phyloP scores from a whole-genome alignment of 1,284 basidiomycete genomes.

The Cystobasidium sp. region DNA sequence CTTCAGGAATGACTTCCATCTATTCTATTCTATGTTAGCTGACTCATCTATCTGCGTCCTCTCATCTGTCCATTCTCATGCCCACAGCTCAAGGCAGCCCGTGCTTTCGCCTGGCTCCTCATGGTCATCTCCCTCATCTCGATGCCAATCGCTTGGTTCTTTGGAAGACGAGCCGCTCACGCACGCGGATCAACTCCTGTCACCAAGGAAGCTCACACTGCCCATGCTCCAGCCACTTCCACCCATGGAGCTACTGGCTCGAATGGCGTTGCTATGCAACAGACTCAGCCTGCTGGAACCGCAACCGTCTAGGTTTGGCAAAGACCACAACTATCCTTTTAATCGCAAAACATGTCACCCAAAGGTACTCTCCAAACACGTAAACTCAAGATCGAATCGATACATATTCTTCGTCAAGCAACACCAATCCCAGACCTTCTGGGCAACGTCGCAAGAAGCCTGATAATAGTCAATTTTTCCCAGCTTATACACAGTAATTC shows the following conservation, averaged over 20 bases:
- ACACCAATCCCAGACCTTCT: too few relatives aligned
- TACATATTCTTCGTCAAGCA: too few relatives aligned
- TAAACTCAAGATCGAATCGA: too few relatives aligned
- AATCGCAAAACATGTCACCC: too few relatives aligned
- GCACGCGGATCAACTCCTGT: background rate
- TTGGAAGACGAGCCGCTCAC: background rate
- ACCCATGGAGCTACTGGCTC: background rate
- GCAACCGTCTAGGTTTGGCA: too few relatives aligned
- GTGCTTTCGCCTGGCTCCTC: conserved; percentile 27
- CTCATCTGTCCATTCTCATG: background rate
- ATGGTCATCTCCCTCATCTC: conserved; percentile 21
- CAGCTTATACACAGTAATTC: too few relatives aligned
- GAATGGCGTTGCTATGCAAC: background rate
- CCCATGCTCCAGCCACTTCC: background rate
- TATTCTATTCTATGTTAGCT: too few relatives aligned
- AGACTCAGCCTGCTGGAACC: too few relatives aligned
- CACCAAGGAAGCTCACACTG: background rate
- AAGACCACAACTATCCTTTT: too few relatives aligned
- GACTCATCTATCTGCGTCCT: background rate
- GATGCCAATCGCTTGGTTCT: conserved; percentile 10
- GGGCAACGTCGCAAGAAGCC: too few relatives aligned
- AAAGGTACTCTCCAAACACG: too few relatives aligned
- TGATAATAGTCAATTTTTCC: too few relatives aligned
- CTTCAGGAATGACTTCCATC: background rate
- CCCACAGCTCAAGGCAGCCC: conserved; percentile 18